Base-by-base conservation (phyloP, 371 early-diverging fungal species). In the Circinella umbellata region DNA sequence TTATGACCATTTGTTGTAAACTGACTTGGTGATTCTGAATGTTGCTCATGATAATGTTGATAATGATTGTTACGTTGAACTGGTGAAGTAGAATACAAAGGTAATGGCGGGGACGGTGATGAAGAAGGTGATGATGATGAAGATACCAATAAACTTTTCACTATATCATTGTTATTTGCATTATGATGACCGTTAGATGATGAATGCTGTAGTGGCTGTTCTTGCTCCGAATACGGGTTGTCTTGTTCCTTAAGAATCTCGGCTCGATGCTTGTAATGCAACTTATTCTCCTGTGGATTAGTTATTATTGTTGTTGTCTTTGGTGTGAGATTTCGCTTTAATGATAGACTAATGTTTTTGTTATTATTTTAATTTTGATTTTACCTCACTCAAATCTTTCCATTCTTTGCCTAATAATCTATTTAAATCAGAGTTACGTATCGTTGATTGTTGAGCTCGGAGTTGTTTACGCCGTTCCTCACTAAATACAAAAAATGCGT, bases 371-470 rank as follows among this genome's bases (percentile, higher is more conserved):
- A 27, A 42, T 9, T 42, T 42, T 6, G 1, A 1, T 42, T 34
- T 39, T 39, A 61, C 62, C 13, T 38, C 62, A 34, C 62, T 62
- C 18, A 71, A 38, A 6, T 37, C 57, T 47, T 71, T 67, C 71
- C 71, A 71, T 59, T 67, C 63, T 51, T 42, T 46, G 17, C 61
- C 67, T 18, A 71, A 36, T 51, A 64, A 34, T 36, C 39, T 54
- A 36, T 71, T 71, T 20, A 71, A 9, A 5, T 71, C 71, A 38
- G 71, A 59, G n/a, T 55, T 63, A 18, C 67, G 67, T 14, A 59
- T 48, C 10, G 55, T 20, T 9, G 67, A 63, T 36, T 71, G 35
- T n/a, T 39, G 37, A 17, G 27, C 61, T 18, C 61, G 67, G 35
- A 66, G 38, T 8, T 51, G 35, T 17, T 20, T 20, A 4, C 67